A percentile compares a stretch with the other conserved stretches of the same genome.
Conservation (phyloP, 1,284 basidiomycete species). For the Ustilago esculenta region DNA sequence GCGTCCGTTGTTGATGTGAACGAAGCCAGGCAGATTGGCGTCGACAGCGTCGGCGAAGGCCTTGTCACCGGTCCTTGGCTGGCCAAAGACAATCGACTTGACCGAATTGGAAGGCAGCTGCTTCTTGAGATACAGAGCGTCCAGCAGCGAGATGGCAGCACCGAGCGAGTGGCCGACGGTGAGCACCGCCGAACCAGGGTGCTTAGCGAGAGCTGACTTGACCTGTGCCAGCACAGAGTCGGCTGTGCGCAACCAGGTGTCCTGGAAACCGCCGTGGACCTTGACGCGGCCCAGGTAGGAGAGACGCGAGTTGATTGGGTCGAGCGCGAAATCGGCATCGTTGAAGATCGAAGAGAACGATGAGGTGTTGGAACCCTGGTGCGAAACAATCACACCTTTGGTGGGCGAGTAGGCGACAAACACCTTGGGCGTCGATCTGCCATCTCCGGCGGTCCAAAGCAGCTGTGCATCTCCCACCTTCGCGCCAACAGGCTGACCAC, state of each 20-base stretch:
- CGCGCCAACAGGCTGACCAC: slow-evolving; percentile 25
- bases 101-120: slow-evolving; percentile 30
- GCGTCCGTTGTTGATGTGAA: slow-evolving; percentile 50
- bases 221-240: slow-evolving; percentile 44
- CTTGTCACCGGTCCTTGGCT: slow-evolving; percentile 52
- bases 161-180: slow-evolving; percentile 60
- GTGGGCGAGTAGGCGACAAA: slow-evolving; percentile 50
- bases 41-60: slow-evolving; percentile 53
- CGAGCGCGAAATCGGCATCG: slow-evolving; percentile 42
- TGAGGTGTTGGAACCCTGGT: slow-evolving; percentile 55
- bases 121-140: slow-evolving; percentile 49
- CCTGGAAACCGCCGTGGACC: slow-evolving; percentile 58
- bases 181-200: slow-evolving; percentile 41
- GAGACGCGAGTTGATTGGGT: slow-evolving; percentile 38
- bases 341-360: slow-evolving; percentile 45
- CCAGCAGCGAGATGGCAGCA: slow-evolving; percentile 52
- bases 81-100: slow-evolving; percentile 49
- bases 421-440: slow-evolving; percentile 35
- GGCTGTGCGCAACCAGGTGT: slow-evolving; percentile 50
- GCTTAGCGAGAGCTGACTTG: slow-evolving; percentile 32
- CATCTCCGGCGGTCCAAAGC: slow-evolving; percentile 53
- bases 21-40: slow-evolving; percentile 38
- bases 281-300: slow-evolving; percentile 35
- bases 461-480: slow-evolving; percentile 48
- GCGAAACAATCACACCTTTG: slow-evolving; percentile 50